phyloP scores from a whole-genome alignment of 441 rosid species.

The Manihot esculenta region DNA sequence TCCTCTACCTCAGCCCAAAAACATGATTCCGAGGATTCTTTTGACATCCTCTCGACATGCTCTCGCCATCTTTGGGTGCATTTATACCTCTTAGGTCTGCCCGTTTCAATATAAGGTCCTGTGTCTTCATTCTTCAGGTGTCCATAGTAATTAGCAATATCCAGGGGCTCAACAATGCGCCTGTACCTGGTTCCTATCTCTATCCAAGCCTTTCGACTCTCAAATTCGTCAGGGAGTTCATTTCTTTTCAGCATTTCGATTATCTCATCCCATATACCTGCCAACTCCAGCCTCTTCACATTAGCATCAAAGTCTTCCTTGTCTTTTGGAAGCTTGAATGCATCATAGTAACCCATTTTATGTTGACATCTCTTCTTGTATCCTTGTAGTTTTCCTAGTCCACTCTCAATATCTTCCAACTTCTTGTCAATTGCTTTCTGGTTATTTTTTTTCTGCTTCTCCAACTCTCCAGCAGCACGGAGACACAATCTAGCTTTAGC shows the following conservation, averaged over 20 bases:
- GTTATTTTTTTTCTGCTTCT: constrained; percentile 50
- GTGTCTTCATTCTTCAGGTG: constrained; percentile 74
- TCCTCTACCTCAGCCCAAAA: constrained; percentile 89
- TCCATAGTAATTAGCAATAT: constrained; percentile 74
- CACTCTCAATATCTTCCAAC: constrained; percentile 20
- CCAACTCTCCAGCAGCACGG: constrained; percentile 56
- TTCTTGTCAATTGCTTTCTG: constrained; percentile 32
- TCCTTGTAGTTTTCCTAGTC: constrained; percentile 29
- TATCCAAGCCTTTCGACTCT: constrained; percentile 40
- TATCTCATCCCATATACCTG: constrained; percentile 64
- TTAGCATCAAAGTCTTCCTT: constrained; percentile 65
- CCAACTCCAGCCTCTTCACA: constrained; percentile 64
- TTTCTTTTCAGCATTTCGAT: constrained; percentile 58
- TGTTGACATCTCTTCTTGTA: constrained; percentile 44
- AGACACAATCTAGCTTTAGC: constrained; percentile 54
- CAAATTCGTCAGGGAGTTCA: constrained; percentile 69
- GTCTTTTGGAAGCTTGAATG: constrained; percentile 47
- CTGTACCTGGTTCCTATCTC: constrained; percentile 52
- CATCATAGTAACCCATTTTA: constrained; percentile 58
- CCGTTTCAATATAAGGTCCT: constrained; percentile 55
- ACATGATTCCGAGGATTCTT: constrained; percentile 36
- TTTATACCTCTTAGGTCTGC: constrained; percentile 74
- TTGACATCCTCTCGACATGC: constrained; percentile 29
- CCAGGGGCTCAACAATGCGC: constrained; percentile 66
- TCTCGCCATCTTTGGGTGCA: constrained; percentile 65